Conservation (phyloP, 2,329 filamentous ascomycete genomes). For the Macrophomina tecta region DNA sequence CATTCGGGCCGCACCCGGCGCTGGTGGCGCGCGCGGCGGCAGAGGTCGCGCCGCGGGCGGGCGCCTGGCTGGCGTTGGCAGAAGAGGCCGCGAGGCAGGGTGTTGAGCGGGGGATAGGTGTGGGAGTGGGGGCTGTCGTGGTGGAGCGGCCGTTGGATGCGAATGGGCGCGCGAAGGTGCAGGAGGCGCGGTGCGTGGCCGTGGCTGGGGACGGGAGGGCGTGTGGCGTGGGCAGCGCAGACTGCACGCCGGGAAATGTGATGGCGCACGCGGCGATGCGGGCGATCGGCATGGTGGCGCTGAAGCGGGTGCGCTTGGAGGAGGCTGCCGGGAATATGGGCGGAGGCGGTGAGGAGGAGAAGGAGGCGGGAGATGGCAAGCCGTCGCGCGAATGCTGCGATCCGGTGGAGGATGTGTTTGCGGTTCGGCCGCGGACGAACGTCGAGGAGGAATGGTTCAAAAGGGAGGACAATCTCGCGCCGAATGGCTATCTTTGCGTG, state of each 20-base stretch:
- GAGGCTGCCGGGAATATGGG: conserved; percentile 15
- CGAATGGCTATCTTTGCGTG: conserved; percentile 90
- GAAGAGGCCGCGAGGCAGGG: conserved; percentile 65
- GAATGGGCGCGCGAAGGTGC: conserved; percentile 40
- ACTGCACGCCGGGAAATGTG: conserved; percentile 56
- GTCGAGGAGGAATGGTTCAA: conserved; percentile 69
- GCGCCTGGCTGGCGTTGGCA: conserved; percentile 72
- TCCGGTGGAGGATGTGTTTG: conserved; percentile 55
- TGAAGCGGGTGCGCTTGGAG: conserved; percentile 53
- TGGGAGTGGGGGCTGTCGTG: conserved; percentile 76
- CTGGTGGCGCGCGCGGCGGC: conserved; percentile 73
- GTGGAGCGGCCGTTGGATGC: conserved; percentile 60
- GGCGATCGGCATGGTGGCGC: conserved; percentile 81
- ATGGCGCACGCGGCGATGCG: conserved; percentile 80
- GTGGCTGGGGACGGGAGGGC: conserved; percentile 79
- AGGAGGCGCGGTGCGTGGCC: conserved; percentile 65
- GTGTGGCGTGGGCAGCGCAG: conserved; percentile 47
- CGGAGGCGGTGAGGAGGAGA: conserved; percentile 19
- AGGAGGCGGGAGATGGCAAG: not conserved
- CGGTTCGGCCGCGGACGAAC: conserved; percentile 70
- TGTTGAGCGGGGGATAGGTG: conserved; percentile 54
- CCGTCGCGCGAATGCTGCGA: conserved; percentile 3
- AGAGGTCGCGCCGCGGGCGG: conserved; percentile 69
- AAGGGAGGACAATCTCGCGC: conserved; percentile 61
- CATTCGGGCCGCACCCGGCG: conserved; percentile 81